Evolutionary conservation across 225 moss, liverwort and hornwort species (phyloP), one percentile per base, ranked within the genome.

Genomic region (Straminergon stramineum): DNA sequence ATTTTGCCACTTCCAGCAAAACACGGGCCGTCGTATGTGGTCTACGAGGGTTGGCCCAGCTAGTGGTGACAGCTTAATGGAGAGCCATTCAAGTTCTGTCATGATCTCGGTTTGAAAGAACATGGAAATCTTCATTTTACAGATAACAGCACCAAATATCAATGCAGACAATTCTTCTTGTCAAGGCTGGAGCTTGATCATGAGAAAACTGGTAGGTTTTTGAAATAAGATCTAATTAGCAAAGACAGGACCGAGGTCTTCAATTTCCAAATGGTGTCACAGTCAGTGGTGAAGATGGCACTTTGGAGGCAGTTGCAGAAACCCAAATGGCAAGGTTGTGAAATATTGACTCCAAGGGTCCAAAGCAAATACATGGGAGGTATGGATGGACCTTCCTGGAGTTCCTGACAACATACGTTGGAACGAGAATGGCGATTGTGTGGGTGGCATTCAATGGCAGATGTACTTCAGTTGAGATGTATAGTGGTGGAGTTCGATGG

Each of bases 61-160:
- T 22, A 58, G 58, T 58, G 55, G 83, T 89, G 56, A 86, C 89
- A 7, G 83, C 89, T 92, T 28, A 92, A 90, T 45, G 95, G 95
- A 24, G 84, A 79, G 37, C 93, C 91, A 73, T 27, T 95, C 17
- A 62, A 71, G 37, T 93, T 96, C n/a, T 81, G 87, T 30, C 96
- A 96, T 62, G 96, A 96, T 75, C 91, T 98, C 58, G 94, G 95
- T 77, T 91, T 98, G 21, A 96, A 96, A 60, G 88, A 96, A 35
- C 90, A 96, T 41, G 96, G 96, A 53, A 90, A 94, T 52, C 82
- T 96, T 21, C 96, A 94, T 61, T 96, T 96, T 84, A 95, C 94
- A 32, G 92, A 95, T 90, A 94, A 89, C 89, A 96, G 95, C 81
- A 82, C 88, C 48, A 96, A 92, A 84, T 96, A 93, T 62, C 85